Percentiles rank a stretch among this genome's conserved stretches.
Evolutionary conservation across 192 early-diverging fungal species (phyloP).

Genomic region (Coemansia sp.): DNA sequence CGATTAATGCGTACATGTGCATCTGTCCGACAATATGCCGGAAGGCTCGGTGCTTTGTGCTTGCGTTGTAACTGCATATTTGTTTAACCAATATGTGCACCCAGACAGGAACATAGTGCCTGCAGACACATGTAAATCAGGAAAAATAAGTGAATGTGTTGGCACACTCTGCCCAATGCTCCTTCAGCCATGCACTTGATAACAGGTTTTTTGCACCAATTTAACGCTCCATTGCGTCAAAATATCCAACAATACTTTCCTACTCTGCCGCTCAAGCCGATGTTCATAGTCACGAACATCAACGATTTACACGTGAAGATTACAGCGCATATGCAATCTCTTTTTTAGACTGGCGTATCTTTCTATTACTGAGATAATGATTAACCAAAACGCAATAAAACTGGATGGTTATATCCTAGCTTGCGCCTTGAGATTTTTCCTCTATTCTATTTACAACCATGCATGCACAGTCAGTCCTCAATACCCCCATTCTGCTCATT

Average conservation of each 20-base stretch:
- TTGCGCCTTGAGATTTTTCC: background rate
- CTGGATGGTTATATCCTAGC: background rate
- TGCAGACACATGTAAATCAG: background rate
- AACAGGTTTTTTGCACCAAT: background rate
- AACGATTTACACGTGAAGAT: background rate
- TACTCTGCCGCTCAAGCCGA: background rate
- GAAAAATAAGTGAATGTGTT: background rate
- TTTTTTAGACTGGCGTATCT: background rate
- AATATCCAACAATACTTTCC: background rate
- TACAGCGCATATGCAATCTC: background rate
- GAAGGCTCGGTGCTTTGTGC: no score
- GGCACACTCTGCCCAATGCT: background rate
- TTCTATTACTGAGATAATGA: background rate
- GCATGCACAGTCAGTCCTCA: constrained; percentile 4
- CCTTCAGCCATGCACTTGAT: background rate
- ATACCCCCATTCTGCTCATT: background rate
- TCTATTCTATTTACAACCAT: background rate
- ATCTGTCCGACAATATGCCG: no score
- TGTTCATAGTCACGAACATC: background rate
- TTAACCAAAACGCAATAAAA: background rate
- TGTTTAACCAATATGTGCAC: no score
- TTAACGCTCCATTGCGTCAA: background rate
- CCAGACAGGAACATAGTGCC: no score
- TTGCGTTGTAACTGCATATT: no score
- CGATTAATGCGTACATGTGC: no score